Evolutionary conservation across 2,329 filamentous ascomycete species (phyloP), one percentile per base, ranked within the genome.

Genomic region (Aspergillus tubingensis): DNA sequence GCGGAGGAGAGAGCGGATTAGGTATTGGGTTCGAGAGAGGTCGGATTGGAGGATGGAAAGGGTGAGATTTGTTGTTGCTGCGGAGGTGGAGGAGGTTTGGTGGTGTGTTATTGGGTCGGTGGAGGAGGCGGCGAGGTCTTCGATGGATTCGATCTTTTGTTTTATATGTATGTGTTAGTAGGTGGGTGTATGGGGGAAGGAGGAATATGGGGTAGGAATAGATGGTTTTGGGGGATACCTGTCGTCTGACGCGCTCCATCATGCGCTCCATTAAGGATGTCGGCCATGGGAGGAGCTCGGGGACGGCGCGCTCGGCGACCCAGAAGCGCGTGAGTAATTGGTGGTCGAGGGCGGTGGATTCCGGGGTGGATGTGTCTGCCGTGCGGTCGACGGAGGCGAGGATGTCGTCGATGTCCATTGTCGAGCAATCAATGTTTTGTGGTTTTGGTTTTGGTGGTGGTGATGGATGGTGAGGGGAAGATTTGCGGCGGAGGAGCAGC

Each of bases 1-100:
- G 56, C 96, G 85, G 58, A 99, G 78, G 66, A 94, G 89, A 65
- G 90, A 90, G 62, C 95, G 85, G 17, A 98, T 85, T 21, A 99
- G 83, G 72, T 92, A 99, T 79, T 96, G 96, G 78, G 91, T 96
- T 49, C 95, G 85, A 75, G 97, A 93, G 57, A 99, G 85, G 79
- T 99, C 95, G 6, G 96, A 98, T 81, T 99, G 95, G 57, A 97
- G 88, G 63, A 99, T 90, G 52, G 97, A 96, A 71, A 98, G 88
- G 62, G 88, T 87, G 75, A 99, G 96, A 75, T 96, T 98, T 65
- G 91, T 54, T 8, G 23, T 54, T 39, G 52, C 41, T 25, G 25
- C 21, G 83, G 23, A 25, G 23, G 23, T 7, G 23, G 23, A 25
- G 23, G 23, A 25, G 23, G 23, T 25, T 25, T 25, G 61, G 60